These are phyloP conservation scores for Malus sieversii DNA, from an alignment of 306 rosid genomes.

Conservation along the genomic window DNA sequence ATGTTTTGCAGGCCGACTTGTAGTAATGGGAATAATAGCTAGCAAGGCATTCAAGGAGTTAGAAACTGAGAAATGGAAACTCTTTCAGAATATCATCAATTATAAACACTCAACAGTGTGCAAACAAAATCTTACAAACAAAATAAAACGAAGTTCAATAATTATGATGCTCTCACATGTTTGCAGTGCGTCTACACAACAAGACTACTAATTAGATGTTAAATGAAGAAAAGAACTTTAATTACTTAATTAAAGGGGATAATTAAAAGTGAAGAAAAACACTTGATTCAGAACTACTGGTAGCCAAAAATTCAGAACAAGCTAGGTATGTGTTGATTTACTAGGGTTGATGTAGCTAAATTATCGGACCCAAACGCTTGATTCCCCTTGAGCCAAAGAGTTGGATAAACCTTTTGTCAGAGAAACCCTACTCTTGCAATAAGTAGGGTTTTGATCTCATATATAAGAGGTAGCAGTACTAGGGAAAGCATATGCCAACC, in stretches of 20 bases:
- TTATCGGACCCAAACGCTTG: conserved; percentile 96
- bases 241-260: not conserved
- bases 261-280: too few relatives aligned
- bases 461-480: not conserved
- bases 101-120: not conserved
- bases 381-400: conserved; percentile 61
- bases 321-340: conserved; percentile 9
- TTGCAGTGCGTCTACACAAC: not conserved
- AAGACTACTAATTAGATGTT: not conserved
- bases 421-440: conserved; percentile 18
- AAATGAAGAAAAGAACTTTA: not conserved
- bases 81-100: not conserved
- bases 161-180: not conserved
- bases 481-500: not conserved
- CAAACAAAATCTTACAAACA: not conserved
- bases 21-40: not conserved
- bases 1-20: not conserved
- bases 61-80: not conserved
- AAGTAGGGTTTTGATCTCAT: conserved; percentile 34
- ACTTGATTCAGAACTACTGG: not conserved
- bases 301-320: conserved; percentile 13
- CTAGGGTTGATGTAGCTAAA: conserved; percentile 32
- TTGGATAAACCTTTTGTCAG: conserved; percentile 21
- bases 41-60: not conserved
- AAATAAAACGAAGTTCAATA: not conserved